Conservation (phyloP, 148 eudicot genomes). For the Chenopodium quinoa region DNA sequence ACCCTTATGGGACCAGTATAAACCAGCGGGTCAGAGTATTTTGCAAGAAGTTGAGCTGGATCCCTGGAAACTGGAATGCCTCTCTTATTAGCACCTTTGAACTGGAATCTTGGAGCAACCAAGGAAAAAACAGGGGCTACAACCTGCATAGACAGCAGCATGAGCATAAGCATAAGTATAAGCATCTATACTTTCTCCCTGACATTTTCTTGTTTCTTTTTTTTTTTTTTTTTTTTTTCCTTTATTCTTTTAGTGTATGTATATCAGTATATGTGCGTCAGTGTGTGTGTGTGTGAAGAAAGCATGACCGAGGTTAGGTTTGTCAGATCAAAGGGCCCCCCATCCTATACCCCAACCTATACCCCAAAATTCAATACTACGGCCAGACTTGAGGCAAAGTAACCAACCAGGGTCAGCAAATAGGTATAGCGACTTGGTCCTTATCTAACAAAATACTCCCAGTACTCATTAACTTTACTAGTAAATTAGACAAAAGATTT, state of each 20-base stretch:
- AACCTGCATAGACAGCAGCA: conserved; percentile 43
- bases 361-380: not conserved
- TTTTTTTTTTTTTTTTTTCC: too few relatives aligned
- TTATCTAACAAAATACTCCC: too few relatives aligned
- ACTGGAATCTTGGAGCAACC: conserved; percentile 84
- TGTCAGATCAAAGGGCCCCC: not conserved
- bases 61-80: conserved; percentile 89
- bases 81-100: conserved; percentile 88
- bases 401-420: not conserved
- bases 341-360: too few relatives aligned
- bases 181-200: not conserved
- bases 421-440: too few relatives aligned
- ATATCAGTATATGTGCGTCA: too few relatives aligned
- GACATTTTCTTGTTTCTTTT: not conserved
- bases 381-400: not conserved
- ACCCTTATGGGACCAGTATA: conserved; percentile 91
- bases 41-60: conserved; percentile 77
- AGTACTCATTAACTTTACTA: not conserved
- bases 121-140: conserved; percentile 86
- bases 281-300: not conserved
- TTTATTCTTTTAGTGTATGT: too few relatives aligned
- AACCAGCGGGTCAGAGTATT: conserved; percentile 92
- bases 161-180: conserved; percentile 9
- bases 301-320: not conserved
- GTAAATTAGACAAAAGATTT: not conserved